Percentiles rank a stretch among this genome's conserved stretches.
phyloP scores from a whole-genome alignment of 2,329 filamentous ascomycete genomes.

The Claviceps sorghi region DNA sequence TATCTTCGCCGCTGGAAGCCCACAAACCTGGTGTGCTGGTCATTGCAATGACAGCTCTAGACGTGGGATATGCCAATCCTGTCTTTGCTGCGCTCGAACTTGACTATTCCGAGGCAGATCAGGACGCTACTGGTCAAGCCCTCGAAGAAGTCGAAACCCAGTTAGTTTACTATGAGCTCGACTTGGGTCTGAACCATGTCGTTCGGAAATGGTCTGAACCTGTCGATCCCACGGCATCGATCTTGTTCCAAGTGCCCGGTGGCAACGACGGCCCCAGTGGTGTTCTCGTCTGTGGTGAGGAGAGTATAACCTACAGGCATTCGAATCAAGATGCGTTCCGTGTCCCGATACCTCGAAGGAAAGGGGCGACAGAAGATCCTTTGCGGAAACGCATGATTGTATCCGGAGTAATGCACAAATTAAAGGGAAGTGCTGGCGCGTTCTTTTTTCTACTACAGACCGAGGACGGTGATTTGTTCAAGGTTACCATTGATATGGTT shows the following conservation, averaged over 20 bases:
- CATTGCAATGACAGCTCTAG: slow-evolving; percentile 72
- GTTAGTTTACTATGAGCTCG: slow-evolving; percentile 93
- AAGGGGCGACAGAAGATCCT: slow-evolving; percentile 81
- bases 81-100: slow-evolving; percentile 91
- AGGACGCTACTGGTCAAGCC: slow-evolving; percentile 75
- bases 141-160: slow-evolving; percentile 73
- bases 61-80: slow-evolving; percentile 94
- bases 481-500: slow-evolving; percentile 82
- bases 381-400: slow-evolving; percentile 78
- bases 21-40: slow-evolving; percentile 88
- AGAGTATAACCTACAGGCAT: slow-evolving; percentile 93
- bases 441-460: slow-evolving; percentile 97
- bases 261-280: slow-evolving; percentile 88
- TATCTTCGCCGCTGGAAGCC: slow-evolving; percentile 91
- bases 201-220: slow-evolving; percentile 92
- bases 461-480: slow-evolving; percentile 97
- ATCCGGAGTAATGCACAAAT: slow-evolving; percentile 91
- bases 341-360: slow-evolving; percentile 74
- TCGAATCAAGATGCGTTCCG: slow-evolving; percentile 84
- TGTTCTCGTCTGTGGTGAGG: slow-evolving; percentile 86
- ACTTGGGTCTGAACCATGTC: slow-evolving; percentile 92
- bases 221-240: slow-evolving; percentile 76
- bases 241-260: slow-evolving; percentile 90
- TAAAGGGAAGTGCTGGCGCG: slow-evolving; percentile 64
- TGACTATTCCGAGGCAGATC: slow-evolving; percentile 81